A percentile compares a stretch with the other conserved stretches of the same genome.
Evolutionary conservation across 192 early-diverging fungal species (phyloP).

Genomic region (Linnemannia exigua): DNA sequence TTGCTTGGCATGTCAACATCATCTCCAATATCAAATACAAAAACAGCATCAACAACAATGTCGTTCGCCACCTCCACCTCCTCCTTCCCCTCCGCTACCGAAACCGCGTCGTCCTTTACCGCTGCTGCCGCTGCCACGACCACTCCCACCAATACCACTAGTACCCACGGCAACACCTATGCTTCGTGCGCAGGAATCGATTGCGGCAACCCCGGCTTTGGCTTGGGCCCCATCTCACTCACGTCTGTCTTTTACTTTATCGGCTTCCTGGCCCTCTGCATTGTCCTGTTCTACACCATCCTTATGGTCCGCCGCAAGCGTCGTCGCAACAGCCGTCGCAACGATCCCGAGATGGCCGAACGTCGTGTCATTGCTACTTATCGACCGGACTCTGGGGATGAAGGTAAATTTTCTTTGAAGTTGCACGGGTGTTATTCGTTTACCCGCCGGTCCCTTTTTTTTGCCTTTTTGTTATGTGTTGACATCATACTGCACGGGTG

Average conservation of each 20-base stretch:
- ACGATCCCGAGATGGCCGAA: slow-evolving; percentile 39
- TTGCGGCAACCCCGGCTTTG: neutral
- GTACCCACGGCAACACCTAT: neutral
- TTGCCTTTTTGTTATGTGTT: neutral
- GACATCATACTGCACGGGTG: slow-evolving; percentile 2
- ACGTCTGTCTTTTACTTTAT: slow-evolving; percentile 31
- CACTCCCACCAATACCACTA: neutral
- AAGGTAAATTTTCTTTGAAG: slow-evolving; percentile 16
- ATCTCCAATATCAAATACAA: neutral
- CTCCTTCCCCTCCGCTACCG: neutral
- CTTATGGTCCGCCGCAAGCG: slow-evolving; percentile 31
- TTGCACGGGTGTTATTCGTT: neutral
- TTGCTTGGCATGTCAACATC: neutral
- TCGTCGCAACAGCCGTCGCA: slow-evolving; percentile 22
- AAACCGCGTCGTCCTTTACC: neutral
- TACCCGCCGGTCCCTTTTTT: slow-evolving; percentile 5
- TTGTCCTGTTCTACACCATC: slow-evolving; percentile 39
- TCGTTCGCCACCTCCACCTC: neutral
- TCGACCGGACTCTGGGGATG: slow-evolving; percentile 28
- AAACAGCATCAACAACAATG: neutral
- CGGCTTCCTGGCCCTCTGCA: slow-evolving; percentile 22
- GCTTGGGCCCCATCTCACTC: neutral
- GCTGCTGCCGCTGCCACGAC: neutral
- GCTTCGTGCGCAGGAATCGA: neutral
- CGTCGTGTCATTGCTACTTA: slow-evolving; percentile 7